Percentiles rank a stretch among this genome's conserved stretches.
phyloP scores from a whole-genome alignment of 2,329 filamentous ascomycete species.

The Fusarium metavorans region DNA sequence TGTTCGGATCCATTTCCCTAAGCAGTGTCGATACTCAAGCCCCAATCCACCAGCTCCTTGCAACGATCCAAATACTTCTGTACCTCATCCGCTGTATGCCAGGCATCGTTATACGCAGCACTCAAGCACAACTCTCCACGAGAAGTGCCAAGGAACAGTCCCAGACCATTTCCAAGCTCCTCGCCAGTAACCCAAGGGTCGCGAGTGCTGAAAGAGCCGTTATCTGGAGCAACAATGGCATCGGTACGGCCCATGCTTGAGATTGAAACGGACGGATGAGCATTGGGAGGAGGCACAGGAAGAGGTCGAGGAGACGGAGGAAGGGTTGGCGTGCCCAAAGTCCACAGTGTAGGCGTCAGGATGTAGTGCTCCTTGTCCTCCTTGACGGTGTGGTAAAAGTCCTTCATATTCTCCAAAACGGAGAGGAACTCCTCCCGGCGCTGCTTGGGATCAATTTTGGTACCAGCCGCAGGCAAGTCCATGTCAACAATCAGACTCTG shows the following conservation, averaged over 20 bases:
- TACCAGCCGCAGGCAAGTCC: background rate
- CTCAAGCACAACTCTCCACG: conserved; percentile 52
- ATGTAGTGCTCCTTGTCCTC: conserved; percentile 48
- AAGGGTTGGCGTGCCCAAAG: conserved; percentile 19
- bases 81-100: conserved; percentile 47
- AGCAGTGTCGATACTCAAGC: background rate
- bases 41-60: conserved; percentile 5
- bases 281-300: conserved; percentile 43
- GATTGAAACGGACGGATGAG: conserved; percentile 45
- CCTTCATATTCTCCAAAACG: conserved; percentile 40
- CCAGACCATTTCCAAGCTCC: conserved; percentile 54
- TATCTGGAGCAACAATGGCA: conserved; percentile 44
- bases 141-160: conserved; percentile 56
- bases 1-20: background rate
- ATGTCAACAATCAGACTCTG: conserved; percentile 45
- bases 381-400: conserved; percentile 46
- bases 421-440: conserved; percentile 37
- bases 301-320: conserved; percentile 17
- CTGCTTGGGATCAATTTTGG: fast-evolving
- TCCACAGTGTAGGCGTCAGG: conserved; percentile 42
- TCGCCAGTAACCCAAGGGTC: conserved; percentile 60
- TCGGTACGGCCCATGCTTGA: conserved; percentile 54
- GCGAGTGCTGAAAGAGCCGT: conserved; percentile 44
- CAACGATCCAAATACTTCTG: conserved; percentile 41
- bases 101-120: conserved; percentile 57